phyloP scores from a whole-genome alignment of 495 filamentous ascomycete species.

The Achaetomiella virescens region DNA sequence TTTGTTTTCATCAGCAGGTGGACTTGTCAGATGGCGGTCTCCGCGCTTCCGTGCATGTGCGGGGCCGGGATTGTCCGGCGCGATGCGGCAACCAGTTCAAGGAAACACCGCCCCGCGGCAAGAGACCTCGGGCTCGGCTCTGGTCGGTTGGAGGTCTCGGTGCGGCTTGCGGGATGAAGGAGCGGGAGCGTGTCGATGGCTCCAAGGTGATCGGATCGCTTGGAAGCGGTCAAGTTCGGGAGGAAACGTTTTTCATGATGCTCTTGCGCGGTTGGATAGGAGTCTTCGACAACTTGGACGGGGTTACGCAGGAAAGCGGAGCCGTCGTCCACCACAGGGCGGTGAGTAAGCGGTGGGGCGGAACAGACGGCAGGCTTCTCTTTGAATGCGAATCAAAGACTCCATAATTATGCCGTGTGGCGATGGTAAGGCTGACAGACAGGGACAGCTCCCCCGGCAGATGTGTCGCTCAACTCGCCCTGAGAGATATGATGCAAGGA shows the following conservation, averaged over 20 bases:
- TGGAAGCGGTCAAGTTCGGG: too few species aligned
- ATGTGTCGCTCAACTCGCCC: not conserved
- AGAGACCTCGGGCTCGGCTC: not conserved
- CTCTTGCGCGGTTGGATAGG: not conserved
- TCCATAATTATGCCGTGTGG: not conserved
- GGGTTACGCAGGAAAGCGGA: constrained; percentile 1
- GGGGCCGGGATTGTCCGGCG: constrained; percentile 1
- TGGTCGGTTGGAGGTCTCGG: not conserved
- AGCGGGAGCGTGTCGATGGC: not conserved
- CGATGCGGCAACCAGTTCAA: not conserved
- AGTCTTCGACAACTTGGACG: not conserved
- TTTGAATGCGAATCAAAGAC: not conserved
- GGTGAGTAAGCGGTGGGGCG: constrained; percentile 4
- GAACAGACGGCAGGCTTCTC: not conserved
- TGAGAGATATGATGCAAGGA: not conserved
- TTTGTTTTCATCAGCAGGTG: not conserved
- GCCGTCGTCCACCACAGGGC: not conserved
- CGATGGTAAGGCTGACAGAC: not conserved
- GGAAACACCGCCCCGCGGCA: not conserved
- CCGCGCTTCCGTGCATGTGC: not conserved
- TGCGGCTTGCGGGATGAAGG: not conserved
- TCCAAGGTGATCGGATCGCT: too few species aligned
- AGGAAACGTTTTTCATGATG: not conserved
- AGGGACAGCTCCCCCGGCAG: not conserved
- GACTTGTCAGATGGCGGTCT: not conserved